Evolutionary conservation across 2,329 filamentous ascomycete genomes (phyloP).

Genomic region (Paraphoma sp.): DNA sequence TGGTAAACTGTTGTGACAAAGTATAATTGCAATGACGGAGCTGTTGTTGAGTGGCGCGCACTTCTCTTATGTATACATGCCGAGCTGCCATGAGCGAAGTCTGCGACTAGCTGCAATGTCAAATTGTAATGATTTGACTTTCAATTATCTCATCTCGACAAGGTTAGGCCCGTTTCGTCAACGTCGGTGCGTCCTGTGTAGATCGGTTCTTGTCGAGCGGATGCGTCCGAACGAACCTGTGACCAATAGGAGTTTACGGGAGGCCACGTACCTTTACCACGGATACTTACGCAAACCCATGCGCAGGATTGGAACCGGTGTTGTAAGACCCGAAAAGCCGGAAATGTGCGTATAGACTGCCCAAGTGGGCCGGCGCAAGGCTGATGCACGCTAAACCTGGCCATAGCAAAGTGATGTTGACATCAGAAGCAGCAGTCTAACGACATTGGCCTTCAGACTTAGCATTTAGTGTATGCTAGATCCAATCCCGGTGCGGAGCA

Average conservation of each 20-base stretch:
- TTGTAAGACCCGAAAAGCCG: conserved; percentile 3
- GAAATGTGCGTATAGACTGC: background rate
- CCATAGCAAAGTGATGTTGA: background rate
- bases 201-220: background rate
- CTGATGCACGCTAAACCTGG: background rate
- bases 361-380: background rate
- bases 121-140: conserved; percentile 5
- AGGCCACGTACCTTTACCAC: background rate
- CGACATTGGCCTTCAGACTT: background rate
- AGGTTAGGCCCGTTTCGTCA: background rate
- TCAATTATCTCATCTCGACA: background rate
- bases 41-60: background rate
- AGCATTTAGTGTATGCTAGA: background rate
- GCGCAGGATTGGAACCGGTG: background rate
- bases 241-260: conserved; percentile 6
- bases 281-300: background rate
- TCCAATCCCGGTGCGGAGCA: background rate
- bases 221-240: conserved; percentile 3
- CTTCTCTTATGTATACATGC: background rate
- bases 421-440: background rate
- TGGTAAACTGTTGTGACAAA: background rate
- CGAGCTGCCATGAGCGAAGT: background rate
- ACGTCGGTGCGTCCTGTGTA: background rate
- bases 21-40: background rate
- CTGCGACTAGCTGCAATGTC: conserved; percentile 6